These are phyloP conservation scores for Colletotrichum sidae DNA, from an alignment of 2,329 filamentous ascomycete species.

Conservation along the genomic window DNA sequence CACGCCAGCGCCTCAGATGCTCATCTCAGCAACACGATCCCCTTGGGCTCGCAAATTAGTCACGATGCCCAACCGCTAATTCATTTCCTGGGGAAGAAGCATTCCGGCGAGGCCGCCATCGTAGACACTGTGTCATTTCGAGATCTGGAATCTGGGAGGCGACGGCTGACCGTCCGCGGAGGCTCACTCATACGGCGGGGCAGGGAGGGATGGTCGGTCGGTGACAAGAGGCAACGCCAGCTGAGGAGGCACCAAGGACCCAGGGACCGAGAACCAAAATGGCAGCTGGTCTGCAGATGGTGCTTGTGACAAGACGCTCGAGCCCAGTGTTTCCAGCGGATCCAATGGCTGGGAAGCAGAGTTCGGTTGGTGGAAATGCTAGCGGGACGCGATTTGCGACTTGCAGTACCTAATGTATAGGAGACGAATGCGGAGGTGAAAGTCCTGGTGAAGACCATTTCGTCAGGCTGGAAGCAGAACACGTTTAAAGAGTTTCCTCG, in stretches of 20 bases:
- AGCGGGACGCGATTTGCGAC: slow-evolving; percentile 4
- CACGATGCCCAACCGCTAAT: neutral
- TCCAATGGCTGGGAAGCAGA: slow-evolving; percentile 7
- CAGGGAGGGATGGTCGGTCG: slow-evolving; percentile 3
- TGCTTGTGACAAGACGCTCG: slow-evolving; percentile 13
- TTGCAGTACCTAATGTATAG: slow-evolving; percentile 1
- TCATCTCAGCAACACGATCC: slow-evolving; percentile 27
- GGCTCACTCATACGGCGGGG: slow-evolving; percentile 7
- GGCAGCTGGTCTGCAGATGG: slow-evolving; percentile 8
- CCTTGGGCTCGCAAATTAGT: slow-evolving; percentile 15
- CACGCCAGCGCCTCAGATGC: slow-evolving; percentile 27
- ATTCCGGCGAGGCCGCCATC: neutral
- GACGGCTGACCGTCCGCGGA: slow-evolving; percentile 14
- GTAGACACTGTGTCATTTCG: neutral
- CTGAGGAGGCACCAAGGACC: neutral
- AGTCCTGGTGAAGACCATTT: no score
- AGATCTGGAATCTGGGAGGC: slow-evolving; percentile 1
- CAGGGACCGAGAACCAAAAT: slow-evolving; percentile 5
- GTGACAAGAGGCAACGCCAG: slow-evolving; percentile 5
- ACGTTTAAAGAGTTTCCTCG: no score
- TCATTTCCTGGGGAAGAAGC: neutral
- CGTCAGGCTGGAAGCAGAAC: no score
- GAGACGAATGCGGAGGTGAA: slow-evolving; percentile 24
- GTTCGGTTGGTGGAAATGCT: slow-evolving; percentile 22
- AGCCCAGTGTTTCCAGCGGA: slow-evolving; percentile 5